These are phyloP conservation scores for Mycosphaerella arachidis DNA, from an alignment of 2,329 filamentous ascomycete species.

Conservation along the genomic window DNA sequence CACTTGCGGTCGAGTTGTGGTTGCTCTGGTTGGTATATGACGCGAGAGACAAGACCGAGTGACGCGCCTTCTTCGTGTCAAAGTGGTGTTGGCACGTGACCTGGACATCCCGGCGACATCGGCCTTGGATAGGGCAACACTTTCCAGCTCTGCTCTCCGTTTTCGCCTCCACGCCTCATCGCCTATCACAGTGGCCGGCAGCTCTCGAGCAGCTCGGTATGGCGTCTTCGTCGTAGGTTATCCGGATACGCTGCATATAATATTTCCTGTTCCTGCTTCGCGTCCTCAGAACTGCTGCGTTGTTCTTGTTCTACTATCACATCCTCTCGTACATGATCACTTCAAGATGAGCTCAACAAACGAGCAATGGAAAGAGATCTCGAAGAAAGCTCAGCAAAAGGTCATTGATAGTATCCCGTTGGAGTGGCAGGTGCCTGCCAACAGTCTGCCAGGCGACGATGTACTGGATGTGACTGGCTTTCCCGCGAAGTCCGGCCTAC, in stretches of 20 bases:
- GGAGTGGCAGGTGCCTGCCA: slow-evolving; percentile 54
- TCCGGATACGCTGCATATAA: background rate
- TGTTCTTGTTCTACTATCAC: background rate
- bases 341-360: slow-evolving; percentile 5
- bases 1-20: background rate
- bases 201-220: background rate
- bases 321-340: background rate
- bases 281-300: slow-evolving; percentile 4
- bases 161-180: background rate
- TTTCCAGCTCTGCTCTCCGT: background rate
- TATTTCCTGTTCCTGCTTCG: background rate
- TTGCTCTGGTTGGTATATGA: no score
- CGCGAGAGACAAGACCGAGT: background rate
- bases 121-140: background rate
- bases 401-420: slow-evolving; percentile 51
- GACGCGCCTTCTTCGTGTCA: background rate
- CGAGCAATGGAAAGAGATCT: slow-evolving; percentile 42
- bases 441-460: slow-evolving; percentile 50
- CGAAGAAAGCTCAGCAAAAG: slow-evolving; percentile 40
- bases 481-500: slow-evolving; percentile 55
- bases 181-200: background rate
- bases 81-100: background rate
- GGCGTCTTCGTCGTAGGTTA: background rate
- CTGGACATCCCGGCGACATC: slow-evolving; percentile 38
- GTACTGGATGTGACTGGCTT: slow-evolving; percentile 56